Base-by-base conservation (phyloP, 2,329 filamentous ascomycete species). In the Canariomyces notabilis region DNA sequence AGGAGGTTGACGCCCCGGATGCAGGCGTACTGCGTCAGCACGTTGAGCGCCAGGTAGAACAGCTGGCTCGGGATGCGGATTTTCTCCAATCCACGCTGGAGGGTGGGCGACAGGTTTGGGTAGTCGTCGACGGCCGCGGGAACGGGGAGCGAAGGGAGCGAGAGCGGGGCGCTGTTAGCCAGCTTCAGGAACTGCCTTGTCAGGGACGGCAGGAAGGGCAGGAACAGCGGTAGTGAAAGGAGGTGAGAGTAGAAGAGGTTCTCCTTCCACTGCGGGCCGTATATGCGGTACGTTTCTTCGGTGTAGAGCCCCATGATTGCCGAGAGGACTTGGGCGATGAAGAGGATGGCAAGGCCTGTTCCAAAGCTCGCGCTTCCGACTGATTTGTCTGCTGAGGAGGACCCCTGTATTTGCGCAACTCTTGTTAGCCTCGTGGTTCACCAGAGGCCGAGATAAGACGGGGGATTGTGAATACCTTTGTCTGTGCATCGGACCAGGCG, bases 1-100 rank as follows among this genome's bases (percentile, higher is more conserved):
- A 98, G 75, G n/a, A 95, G 77, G 57, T 97, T 97, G 47, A 98
- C 93, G 2, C 93, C 93, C 3, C 90, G 86, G 53, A 98, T 97
- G 65, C 93, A 98, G 19, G 89, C 79, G 60, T 96, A 89, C 66
- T 98, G 93, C 3, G 93, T 97, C 39, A 94, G 63, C 0, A 94
- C 88, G 59, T 94, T 94, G 51, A 85, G 74, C 1, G 74, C 69
- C 14, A 94, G 73, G 59, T 82, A 89, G 26, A 82, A 74, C 15
- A 93, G 68, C 59, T 89, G 86, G 55, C 79, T 82, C 6, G 88
- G 87, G 14, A 85, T 65, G 29, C 65, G 63, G 20, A 74, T 55
- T 19, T 57, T 60, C 49, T 66, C 65, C 7, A 71, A 46, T 16
- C 59, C 63, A 39, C 64, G 65, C 47, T 67, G 68, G 15, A 75